Base-by-base conservation (phyloP, 225 moss, liverwort and hornwort genomes). In the Ulota crispa region DNA sequence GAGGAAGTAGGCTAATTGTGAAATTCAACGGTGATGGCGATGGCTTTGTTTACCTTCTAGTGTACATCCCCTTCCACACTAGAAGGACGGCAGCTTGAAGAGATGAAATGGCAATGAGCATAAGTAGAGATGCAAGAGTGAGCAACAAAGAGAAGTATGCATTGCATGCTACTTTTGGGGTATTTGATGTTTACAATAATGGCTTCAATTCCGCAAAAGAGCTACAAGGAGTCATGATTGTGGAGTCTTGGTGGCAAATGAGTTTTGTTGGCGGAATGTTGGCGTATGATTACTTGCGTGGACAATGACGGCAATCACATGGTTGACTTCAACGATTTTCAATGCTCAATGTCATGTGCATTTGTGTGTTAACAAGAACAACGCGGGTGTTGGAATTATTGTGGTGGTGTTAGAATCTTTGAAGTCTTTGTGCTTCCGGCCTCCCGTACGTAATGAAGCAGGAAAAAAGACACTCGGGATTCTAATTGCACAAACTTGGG, bases 11-110 rank as follows among this genome's bases (percentile, higher is more conserved):
- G 32, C 32, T 32, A 32, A 68, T 93, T 27, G 37, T 47, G 53
- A 83, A 64, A 64, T 89, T 86, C 71, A 90, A 92, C 84, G 75
- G 59, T 0, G 86, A 93, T 68, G 93, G 90, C 23, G 88, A 93
- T 82, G 93, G 89, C 20, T 86, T 78, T 56, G 87, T 93, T 20
- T 87, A 93, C 50, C 84, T 90, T 34, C n/a, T 81, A 11, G 93
- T 90, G 76, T 93, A 89, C 28, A 76, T 89, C 45, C 21, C 73
- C 32, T 87, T 88, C 56, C 88, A 84, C 66, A 82, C 72, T 7
- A 67, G 28, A 16, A 78, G 47, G 30, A 41, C 47, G 54, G 2
- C 24, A 24, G 10, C 13, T 43, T 72, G 55, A 1, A 47, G 62
- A 61, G 81, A 73, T 34, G 76, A 10, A 20, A 63, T 64, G 23